Evolutionary conservation across 2,329 filamentous ascomycete genomes (phyloP), one percentile per base, ranked within the genome.

Genomic region (Colletotrichum horii): DNA sequence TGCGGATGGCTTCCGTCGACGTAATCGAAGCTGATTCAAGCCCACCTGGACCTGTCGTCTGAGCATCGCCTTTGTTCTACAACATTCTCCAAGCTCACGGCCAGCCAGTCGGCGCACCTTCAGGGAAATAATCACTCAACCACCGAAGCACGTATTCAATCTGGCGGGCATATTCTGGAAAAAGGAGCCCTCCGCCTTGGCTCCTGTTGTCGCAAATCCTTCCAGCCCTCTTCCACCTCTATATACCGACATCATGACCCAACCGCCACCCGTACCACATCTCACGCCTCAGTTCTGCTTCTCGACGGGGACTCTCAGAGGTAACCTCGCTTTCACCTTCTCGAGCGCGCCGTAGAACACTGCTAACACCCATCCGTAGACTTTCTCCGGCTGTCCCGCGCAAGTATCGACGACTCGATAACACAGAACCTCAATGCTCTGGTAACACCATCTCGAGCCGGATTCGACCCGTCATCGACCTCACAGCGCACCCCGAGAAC

Each of bases 381-480:
- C 83, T 99, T 99, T 83, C 90, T 99, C 26, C 94, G 96, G 52
- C 85, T 97, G 78, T 98, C 96, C 12, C 93, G 97, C 78, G 89
- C 92, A 68, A 92, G 94, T 64, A 93, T 98, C 81, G 97, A 99
- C 85, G 97, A 99, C 85, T 95, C 94, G 60, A 98, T 99, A 81
- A 92, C 93, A 1, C 96, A 98, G 82, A 96, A 97, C 81, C 91
- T 99, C 76, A 98, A 98, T 87, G 95, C 95, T 2, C 90, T 98
- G 48, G 87, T 95, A 60, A 96, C 94, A 1, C 96, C 96, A 0
- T 90, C 94, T 15, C 87, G 88, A 60, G 85, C 85, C 52, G 92
- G 92, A 19, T 98, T 98, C 85, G 94, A 98, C 82, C 94, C 96
- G 2, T 86, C 89, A 0, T 96, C 95, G 1, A 98, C 95, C 1